phyloP scores from a whole-genome alignment of 208 protist genomes.

The Acanthamoeba lenticulata region DNA sequence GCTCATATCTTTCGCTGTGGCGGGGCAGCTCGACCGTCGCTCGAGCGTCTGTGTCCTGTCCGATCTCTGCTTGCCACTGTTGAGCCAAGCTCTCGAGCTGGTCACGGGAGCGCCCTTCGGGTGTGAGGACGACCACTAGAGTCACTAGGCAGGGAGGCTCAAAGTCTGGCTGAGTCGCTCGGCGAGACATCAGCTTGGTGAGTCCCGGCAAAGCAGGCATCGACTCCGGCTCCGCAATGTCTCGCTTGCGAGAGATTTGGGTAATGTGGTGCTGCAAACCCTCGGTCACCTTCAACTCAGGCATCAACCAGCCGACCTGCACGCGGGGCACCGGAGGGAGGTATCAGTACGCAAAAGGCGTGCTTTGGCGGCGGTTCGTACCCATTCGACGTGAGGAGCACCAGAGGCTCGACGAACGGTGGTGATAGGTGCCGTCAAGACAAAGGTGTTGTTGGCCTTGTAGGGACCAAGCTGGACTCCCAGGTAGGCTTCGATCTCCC shows the following conservation, averaged over 20 bases:
- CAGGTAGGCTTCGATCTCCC: conserved; percentile 16
- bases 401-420: background rate
- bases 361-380: no score
- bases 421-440: background rate
- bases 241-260: background rate
- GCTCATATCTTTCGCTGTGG: background rate
- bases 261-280: background rate
- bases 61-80: background rate
- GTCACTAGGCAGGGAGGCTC: background rate
- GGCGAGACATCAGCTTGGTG: background rate
- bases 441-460: conserved; percentile 40
- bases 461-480: background rate
- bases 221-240: background rate
- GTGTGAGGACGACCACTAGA: background rate
- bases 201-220: background rate
- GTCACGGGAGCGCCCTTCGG: background rate
- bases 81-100: background rate
- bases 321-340: background rate
- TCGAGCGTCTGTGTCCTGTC: background rate
- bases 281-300: background rate
- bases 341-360: background rate
- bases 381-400: conserved; percentile 14
- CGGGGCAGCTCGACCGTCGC: background rate
- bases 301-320: background rate
- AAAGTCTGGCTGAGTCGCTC: background rate